A percentile compares a stretch with the other conserved stretches of the same genome.
Conservation (phyloP, 495 filamentous ascomycete species). For the Penicillium goetzii region DNA sequence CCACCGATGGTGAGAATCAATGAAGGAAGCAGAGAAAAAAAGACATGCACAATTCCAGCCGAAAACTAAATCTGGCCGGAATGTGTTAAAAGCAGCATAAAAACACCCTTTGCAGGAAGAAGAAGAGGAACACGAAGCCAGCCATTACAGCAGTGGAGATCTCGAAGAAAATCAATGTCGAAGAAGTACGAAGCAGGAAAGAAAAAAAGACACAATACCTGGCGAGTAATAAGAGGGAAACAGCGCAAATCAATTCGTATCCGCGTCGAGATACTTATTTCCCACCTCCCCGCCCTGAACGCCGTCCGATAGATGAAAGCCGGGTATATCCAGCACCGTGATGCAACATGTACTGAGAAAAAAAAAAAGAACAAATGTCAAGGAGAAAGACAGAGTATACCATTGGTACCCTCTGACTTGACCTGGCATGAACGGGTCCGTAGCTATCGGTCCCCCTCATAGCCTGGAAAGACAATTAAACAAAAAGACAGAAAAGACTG, state of each 20-base stretch:
- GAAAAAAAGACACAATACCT: constrained; percentile 26
- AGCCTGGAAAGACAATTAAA: constrained; percentile 14
- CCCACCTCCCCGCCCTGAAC: constrained; percentile 40
- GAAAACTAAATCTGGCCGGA: not conserved
- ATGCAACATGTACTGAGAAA: constrained; percentile 57
- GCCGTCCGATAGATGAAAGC: constrained; percentile 54
- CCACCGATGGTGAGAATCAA: constrained; percentile 6
- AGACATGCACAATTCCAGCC: constrained; percentile 13
- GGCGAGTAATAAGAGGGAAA: constrained; percentile 13
- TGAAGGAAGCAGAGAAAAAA: constrained; percentile 7
- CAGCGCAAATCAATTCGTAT: constrained; percentile 33
- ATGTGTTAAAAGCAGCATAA: constrained; percentile 2
- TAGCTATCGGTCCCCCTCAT: no score
- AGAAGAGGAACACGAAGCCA: constrained; percentile 16
- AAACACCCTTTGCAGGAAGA: constrained; percentile 16
- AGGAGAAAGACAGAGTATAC: no score
- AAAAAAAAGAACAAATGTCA: constrained; percentile 20
- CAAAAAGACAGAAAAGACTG: constrained; percentile 21
- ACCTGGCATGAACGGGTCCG: no score
- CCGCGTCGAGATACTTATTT: constrained; percentile 28
- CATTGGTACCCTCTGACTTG: no score
- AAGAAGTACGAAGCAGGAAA: constrained; percentile 13
- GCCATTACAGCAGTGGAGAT: constrained; percentile 38
- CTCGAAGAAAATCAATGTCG: constrained; percentile 17
- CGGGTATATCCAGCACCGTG: constrained; percentile 60